Evolutionary conservation across 805 yeast genomes (phyloP).

Genomic region (Starmerella khaoyaiensis): DNA sequence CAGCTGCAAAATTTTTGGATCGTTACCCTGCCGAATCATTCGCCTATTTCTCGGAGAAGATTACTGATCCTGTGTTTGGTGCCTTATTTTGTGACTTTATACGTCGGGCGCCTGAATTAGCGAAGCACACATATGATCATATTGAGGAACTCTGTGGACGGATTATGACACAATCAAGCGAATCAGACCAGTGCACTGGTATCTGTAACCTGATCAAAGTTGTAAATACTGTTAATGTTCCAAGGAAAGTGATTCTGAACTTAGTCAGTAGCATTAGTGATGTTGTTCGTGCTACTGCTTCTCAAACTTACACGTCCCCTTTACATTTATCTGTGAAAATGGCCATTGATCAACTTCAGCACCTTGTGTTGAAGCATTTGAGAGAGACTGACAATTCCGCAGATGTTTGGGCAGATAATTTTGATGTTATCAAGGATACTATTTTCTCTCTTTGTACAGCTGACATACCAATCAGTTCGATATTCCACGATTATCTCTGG

Average conservation of each 20-base stretch:
- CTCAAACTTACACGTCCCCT: slow-evolving; percentile 40
- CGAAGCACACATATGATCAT: slow-evolving; percentile 42
- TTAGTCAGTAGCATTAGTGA: slow-evolving; percentile 32
- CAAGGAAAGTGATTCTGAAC: slow-evolving; percentile 6
- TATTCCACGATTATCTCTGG: slow-evolving; percentile 8
- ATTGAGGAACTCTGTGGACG: slow-evolving; percentile 38
- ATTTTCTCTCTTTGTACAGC: slow-evolving; percentile 4
- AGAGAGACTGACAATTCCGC: not conserved
- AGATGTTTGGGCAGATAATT: slow-evolving; percentile 1
- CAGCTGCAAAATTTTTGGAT: slow-evolving; percentile 74
- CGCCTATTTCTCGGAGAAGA: slow-evolving; percentile 53
- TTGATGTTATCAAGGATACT: slow-evolving; percentile 7
- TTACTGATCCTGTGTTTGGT: slow-evolving; percentile 52
- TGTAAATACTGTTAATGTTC: slow-evolving; percentile 1
- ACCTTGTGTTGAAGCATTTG: slow-evolving; percentile 25
- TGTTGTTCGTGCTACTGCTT: slow-evolving; percentile 34
- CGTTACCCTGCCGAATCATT: slow-evolving; percentile 67
- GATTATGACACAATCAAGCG: slow-evolving; percentile 37
- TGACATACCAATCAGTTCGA: slow-evolving; percentile 1
- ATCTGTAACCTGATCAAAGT: slow-evolving; percentile 55
- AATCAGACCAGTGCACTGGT: slow-evolving; percentile 45
- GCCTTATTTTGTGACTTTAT: slow-evolving; percentile 56
- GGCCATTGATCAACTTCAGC: slow-evolving; percentile 51
- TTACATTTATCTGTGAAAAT: slow-evolving; percentile 61
- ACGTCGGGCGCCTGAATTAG: slow-evolving; percentile 38